Percentiles rank a stretch among this genome's conserved stretches.
Evolutionary conservation across 2,329 filamentous ascomycete genomes (phyloP).

Genomic region (Proliferodiscus dingleyae): DNA sequence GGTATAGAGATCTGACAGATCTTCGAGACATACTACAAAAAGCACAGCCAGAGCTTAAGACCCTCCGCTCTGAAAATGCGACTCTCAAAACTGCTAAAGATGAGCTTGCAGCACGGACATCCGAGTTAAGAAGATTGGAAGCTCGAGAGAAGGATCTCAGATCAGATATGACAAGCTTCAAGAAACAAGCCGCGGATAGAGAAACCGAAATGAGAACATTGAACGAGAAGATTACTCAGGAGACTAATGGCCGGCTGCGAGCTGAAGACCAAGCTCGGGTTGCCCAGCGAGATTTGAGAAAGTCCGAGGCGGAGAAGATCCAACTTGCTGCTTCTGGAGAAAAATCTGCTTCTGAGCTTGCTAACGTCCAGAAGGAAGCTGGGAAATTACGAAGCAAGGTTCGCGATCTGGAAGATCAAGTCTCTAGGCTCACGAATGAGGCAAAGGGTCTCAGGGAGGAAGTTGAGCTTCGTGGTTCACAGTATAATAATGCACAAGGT

Average conservation of each 20-base stretch:
- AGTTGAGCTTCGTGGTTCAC: constrained; percentile 74
- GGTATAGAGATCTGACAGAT: constrained; percentile 84
- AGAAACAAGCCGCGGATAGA: constrained; percentile 66
- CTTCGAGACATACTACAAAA: constrained; percentile 76
- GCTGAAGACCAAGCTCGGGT: constrained; percentile 76
- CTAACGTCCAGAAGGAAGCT: constrained; percentile 68
- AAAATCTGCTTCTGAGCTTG: constrained; percentile 64
- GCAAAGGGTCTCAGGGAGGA: constrained; percentile 69
- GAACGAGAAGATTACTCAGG: constrained; percentile 72
- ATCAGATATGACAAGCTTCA: constrained; percentile 64
- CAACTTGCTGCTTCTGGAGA: constrained; percentile 72
- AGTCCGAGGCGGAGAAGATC: constrained; percentile 72
- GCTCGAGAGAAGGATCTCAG: constrained; percentile 76
- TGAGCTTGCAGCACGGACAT: constrained; percentile 57
- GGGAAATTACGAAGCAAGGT: constrained; percentile 57
- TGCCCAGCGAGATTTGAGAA: constrained; percentile 71
- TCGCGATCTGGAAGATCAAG: constrained; percentile 68
- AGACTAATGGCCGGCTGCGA: constrained; percentile 64
- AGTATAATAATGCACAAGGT: constrained; percentile 80
- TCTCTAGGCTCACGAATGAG: constrained; percentile 63
- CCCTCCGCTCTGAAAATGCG: constrained; percentile 69
- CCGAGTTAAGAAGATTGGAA: constrained; percentile 71
- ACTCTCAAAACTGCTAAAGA: constrained; percentile 71
- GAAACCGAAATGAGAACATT: constrained; percentile 73
- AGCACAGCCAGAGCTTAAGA: constrained; percentile 79